Evolutionary conservation across 148 eudicot genomes (phyloP).

Genomic region (Mesembryanthemum crystallinum): DNA sequence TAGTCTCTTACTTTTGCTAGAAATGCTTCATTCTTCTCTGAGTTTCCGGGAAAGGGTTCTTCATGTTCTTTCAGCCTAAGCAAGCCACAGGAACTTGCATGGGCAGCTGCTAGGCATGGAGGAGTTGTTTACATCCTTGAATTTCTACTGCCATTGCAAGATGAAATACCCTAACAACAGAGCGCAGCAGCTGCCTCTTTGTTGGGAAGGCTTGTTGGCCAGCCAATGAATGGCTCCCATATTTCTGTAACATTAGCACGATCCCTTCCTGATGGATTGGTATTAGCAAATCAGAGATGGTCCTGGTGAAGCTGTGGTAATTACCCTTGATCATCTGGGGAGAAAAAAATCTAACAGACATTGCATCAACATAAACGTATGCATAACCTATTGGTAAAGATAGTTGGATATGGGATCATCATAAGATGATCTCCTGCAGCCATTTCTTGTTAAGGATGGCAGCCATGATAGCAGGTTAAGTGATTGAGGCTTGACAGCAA

Average conservation of each 20-base stretch:
- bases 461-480: constrained; percentile 40
- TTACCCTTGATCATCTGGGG: constrained; percentile 86
- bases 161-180: constrained; percentile 86
- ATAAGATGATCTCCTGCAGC: background rate
- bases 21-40: constrained; percentile 89
- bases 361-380: too few species aligned
- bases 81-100: constrained; percentile 95
- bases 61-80: constrained; percentile 94
- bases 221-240: constrained; percentile 99
- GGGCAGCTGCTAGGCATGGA: constrained; percentile 99
- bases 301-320: constrained; percentile 96
- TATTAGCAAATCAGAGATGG: constrained; percentile 89
- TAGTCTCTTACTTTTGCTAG: constrained; percentile 80
- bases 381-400: too few species aligned
- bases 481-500: constrained; percentile 27
- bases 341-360: too few species aligned
- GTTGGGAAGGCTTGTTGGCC: constrained; percentile 91
- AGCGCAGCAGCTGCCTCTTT: constrained; percentile 97
- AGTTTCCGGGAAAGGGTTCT: constrained; percentile 92
- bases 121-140: constrained; percentile 98
- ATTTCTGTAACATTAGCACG: constrained; percentile 91
- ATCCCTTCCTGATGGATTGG: constrained; percentile 93
- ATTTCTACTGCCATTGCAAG: constrained; percentile 82
- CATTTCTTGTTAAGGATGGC: constrained; percentile 30
- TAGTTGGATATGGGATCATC: background rate